Base-by-base conservation (phyloP, 805 yeast genomes). In the Yamadazyma phyllophila region DNA sequence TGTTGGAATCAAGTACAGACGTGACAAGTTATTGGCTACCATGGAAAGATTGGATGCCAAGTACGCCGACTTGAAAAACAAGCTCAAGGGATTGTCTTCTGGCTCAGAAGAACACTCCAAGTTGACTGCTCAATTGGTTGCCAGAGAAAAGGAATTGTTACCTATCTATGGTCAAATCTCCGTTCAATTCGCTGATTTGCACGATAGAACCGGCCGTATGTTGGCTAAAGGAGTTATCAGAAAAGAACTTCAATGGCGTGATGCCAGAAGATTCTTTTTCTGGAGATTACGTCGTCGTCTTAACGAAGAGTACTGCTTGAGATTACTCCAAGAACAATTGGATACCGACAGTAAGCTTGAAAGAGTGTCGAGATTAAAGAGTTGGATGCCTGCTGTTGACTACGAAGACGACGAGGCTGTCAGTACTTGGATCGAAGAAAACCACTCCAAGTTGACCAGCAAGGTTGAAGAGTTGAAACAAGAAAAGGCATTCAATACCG, bases 131-230 rank as follows among this genome's bases (percentile, higher is more conserved):
- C 73, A 87, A 66, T 67, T 94, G 54, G 76, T 77, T 43, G 86
- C 78, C 32, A 86, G 99, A 64, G 98, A 94, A 70, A 77, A 78
- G 64, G 73, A 69, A 32, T 74, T 94, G 61, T 66, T 88, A 56
- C 98, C 98, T 56, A 80, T 92, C 52, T 95, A 95, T 69, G 82
- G 84, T 52, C 98, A 94, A 73, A 78, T 94, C 46, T 85, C 96
- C 39, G 87, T 92, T 44, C 98, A 94, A 71, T 94, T 91, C 71
- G 99, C 98, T 40, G 99, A 94, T 67, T 78, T 94, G 63, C 99
- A 94, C 63, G 99, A 94, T 67, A 83, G 97, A 73, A 84, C 97
- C 11, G 96, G 94, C 31, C 92, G 99, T 71, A 94, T 94, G 98
- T 68, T 86, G 70, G 95, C 96, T 45, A 95, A 94, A 79, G 96